Percentiles rank a stretch among this genome's conserved stretches.
phyloP scores from a whole-genome alignment of 2,329 filamentous ascomycete genomes.

The Alternaria arborescens region DNA sequence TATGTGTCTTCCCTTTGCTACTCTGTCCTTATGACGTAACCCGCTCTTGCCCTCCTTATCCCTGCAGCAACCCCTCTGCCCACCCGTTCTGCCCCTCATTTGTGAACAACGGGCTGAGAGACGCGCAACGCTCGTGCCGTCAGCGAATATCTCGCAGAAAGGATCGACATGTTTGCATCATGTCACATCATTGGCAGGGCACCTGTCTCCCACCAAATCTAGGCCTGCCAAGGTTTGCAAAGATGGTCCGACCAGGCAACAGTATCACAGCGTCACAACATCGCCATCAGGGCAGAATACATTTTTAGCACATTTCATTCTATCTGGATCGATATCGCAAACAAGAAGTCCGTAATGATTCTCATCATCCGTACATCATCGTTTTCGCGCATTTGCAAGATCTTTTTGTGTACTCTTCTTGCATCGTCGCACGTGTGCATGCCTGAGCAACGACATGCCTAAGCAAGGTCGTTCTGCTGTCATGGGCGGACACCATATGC shows the following conservation, averaged over 20 bases:
- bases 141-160: neutral
- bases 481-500: slow-evolving; percentile 11
- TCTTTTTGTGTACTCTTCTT: neutral
- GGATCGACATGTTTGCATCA: slow-evolving; percentile 18
- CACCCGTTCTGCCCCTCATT: slow-evolving; percentile 11
- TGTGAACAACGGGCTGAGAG: neutral
- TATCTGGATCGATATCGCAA: slow-evolving; percentile 45
- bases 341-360: slow-evolving; percentile 22
- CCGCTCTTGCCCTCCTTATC: neutral
- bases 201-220: too few relatives aligned
- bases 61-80: neutral
- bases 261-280: neutral
- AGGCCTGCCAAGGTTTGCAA: too few relatives aligned
- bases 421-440: neutral
- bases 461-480: slow-evolving; percentile 22
- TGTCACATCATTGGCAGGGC: slow-evolving; percentile 15
- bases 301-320: slow-evolving; percentile 32
- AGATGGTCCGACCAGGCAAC: too few relatives aligned
- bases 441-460: neutral
- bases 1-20: neutral
- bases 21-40: slow-evolving; percentile 12
- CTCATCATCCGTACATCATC: slow-evolving; percentile 31
- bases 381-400: slow-evolving; percentile 20
- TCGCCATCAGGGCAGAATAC: too few relatives aligned
- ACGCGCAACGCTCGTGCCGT: slow-evolving; percentile 7